Evolutionary conservation across 1,284 basidiomycete species (phyloP).

Genomic region (Cerioporus squamosus): DNA sequence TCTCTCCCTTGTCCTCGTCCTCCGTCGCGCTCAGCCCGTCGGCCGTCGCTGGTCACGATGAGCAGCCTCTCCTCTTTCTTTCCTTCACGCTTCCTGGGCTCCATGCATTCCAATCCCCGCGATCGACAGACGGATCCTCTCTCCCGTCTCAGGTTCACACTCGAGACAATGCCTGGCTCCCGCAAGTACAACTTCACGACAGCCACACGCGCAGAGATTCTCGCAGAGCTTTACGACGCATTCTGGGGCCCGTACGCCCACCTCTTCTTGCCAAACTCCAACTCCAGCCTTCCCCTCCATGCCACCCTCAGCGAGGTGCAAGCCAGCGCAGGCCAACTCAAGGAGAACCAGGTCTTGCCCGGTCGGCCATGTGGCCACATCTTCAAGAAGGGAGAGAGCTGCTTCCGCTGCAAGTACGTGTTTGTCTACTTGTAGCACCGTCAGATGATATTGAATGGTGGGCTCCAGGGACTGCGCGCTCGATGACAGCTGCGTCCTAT

Average conservation of each 20-base stretch:
- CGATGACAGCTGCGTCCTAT: conserved; percentile 89
- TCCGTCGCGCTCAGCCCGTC: background rate
- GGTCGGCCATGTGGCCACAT: conserved; percentile 78
- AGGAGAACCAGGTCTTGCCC: conserved; percentile 58
- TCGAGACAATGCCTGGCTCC: conserved; percentile 79
- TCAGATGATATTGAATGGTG: background rate
- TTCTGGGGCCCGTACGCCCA: conserved; percentile 78
- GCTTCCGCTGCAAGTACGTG: conserved; percentile 90
- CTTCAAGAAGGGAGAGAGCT: conserved; percentile 85
- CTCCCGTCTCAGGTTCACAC: conserved; percentile 68
- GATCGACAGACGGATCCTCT: conserved; percentile 61
- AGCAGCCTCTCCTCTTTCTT: conserved; percentile 52
- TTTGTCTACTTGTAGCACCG: background rate
- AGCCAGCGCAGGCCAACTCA: conserved; percentile 55
- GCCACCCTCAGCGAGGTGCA: conserved; percentile 71
- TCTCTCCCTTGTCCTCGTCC: background rate
- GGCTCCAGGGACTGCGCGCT: conserved; percentile 77
- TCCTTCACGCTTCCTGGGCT: conserved; percentile 50
- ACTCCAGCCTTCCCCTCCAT: conserved; percentile 62
- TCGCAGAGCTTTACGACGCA: conserved; percentile 77
- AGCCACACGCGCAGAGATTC: conserved; percentile 72
- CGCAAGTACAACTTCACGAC: conserved; percentile 76
- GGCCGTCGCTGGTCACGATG: conserved; percentile 35
- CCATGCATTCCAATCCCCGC: conserved; percentile 51
- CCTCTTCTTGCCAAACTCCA: conserved; percentile 68